Evolutionary conservation across 2,329 filamentous ascomycete species (phyloP), one percentile per base, ranked within the genome.

Genomic region (Eutypa lata): DNA sequence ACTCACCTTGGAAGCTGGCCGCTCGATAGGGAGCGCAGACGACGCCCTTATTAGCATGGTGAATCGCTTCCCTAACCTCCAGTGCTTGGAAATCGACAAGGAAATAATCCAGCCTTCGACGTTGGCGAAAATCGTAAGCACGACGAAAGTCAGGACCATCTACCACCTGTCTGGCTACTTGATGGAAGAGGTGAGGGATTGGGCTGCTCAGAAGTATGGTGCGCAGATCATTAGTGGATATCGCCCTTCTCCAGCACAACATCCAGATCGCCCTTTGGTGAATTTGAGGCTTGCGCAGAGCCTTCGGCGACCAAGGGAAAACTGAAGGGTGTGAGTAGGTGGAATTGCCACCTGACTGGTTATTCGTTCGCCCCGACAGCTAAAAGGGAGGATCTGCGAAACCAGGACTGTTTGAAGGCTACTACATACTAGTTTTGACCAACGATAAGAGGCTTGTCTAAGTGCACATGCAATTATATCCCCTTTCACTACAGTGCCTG

Each of bases 1-100:
- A 2, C 72, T 89, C 11, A 86, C 85, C 0, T 84, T 86, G 1
- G 87, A 53, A 1, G 52, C 46, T 21, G 48, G 49, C 13, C 42
- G 53, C 2, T 40, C 53, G 19, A 45, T 49, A 3, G 26, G 48
- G 8, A 48, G 28, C 8, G 40, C 60, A 7, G 61, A 65, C 19
- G 54, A 57, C 13, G 35, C 43, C 0, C 38, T 67, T 18, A 28
- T 56, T 16, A 37, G 49, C 13, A 35, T 66, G 2, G 38, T 59
- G 3, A 49, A 48, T 2, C 60, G 63, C 13, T 68, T 67, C 44
- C 63, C 64, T 21, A 64, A 60, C 42, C 49, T 67, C 13, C 52
- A 52, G 42, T 54, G 47, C 31, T 49, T 68, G 14, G 63, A 67
- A 7, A 53, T 67, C 31, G 56, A 51, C 3, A 18, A 53, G 13